Conservation (phyloP, 2,329 filamentous ascomycete species). For the Cordyceps militaris region DNA sequence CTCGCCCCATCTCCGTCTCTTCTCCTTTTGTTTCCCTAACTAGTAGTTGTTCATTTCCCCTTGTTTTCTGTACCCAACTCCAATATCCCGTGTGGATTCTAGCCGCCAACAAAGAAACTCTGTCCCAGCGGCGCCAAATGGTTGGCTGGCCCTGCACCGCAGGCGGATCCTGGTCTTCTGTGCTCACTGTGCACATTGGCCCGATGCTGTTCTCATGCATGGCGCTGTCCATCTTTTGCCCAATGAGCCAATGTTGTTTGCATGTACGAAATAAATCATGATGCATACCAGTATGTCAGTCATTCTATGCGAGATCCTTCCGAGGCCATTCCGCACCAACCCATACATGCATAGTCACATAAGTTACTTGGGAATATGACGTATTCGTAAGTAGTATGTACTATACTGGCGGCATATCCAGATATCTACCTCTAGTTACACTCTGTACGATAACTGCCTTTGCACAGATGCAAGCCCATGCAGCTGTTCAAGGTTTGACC, state of each 20-base stretch:
- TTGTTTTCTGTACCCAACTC: background rate
- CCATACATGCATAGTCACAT: background rate
- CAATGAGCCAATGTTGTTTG: background rate
- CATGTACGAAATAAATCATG: background rate
- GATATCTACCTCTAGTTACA: too few relatives aligned
- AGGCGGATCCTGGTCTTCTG: background rate
- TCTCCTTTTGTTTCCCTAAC: background rate
- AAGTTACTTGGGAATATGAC: too few relatives aligned
- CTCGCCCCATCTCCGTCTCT: background rate
- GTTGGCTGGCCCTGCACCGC: background rate
- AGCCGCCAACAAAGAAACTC: background rate
- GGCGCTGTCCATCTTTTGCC: background rate
- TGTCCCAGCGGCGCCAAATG: background rate
- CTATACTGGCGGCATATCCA: too few relatives aligned
- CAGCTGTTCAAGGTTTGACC: background rate
- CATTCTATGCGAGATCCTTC: constrained; percentile 1
- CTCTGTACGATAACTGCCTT: too few relatives aligned
- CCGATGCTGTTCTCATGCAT: background rate
- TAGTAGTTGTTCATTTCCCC: background rate
- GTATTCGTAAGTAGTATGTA: too few relatives aligned
- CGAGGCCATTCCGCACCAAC: background rate
- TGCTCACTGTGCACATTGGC: background rate
- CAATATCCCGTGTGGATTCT: background rate
- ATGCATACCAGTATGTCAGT: background rate
- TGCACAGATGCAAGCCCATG: background rate